Evolutionary conservation across 2,329 filamentous ascomycete genomes (phyloP).

Genomic region (Epichloe hybrida): DNA sequence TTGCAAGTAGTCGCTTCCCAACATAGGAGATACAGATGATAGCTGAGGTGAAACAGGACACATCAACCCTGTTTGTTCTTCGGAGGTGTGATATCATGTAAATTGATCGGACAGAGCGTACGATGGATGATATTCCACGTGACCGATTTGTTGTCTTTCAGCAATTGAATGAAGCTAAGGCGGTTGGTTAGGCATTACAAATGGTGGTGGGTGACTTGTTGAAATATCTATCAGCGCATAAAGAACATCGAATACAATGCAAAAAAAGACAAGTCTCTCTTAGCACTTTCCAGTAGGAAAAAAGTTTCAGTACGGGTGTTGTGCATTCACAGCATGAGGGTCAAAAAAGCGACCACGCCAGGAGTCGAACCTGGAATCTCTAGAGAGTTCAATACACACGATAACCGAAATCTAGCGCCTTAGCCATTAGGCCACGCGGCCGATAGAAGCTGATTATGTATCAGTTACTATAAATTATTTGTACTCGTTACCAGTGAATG

Average conservation of each 20-base stretch:
- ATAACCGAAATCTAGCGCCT: conserved; percentile 30
- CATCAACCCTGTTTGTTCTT: neutral
- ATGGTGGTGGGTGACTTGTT: too few relatives aligned
- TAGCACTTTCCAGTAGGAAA: neutral
- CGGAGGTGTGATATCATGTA: neutral
- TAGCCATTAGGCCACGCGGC: conserved; percentile 32
- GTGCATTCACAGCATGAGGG: too few relatives aligned
- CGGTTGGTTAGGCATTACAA: neutral
- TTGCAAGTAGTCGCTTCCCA: neutral
- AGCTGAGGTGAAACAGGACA: neutral
- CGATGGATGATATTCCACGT: too few relatives aligned
- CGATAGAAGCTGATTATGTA: too few relatives aligned
- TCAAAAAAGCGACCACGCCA: conserved; percentile 24
- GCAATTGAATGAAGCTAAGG: neutral
- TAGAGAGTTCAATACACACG: conserved; percentile 22
- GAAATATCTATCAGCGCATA: too few relatives aligned
- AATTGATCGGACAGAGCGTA: neutral
- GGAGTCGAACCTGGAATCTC: conserved; percentile 32
- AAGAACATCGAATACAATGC: too few relatives aligned
- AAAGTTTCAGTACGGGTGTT: too few relatives aligned
- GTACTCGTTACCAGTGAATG: neutral
- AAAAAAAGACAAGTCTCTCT: neutral
- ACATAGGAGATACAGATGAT: neutral
- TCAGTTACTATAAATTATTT: too few relatives aligned
- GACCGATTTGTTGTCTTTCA: too few relatives aligned